phyloP scores from a whole-genome alignment of 2,329 filamentous ascomycete species.

The Neocatenulostroma microsporum region DNA sequence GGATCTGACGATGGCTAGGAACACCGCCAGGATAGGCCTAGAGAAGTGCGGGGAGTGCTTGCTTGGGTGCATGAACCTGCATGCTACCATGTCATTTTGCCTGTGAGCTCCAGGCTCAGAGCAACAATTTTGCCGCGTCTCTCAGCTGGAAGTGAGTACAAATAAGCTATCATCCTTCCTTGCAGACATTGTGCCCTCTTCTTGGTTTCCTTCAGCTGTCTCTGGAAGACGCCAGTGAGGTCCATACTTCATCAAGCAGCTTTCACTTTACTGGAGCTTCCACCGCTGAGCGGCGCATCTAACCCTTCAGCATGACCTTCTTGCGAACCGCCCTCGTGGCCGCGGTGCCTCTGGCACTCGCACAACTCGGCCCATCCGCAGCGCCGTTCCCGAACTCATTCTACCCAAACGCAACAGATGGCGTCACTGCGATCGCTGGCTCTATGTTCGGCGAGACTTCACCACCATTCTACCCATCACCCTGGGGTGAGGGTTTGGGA shows the following conservation, averaged over 20 bases:
- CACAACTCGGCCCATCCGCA: conserved; percentile 19
- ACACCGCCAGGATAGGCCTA: too few species aligned
- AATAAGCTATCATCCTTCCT: conserved; percentile 6
- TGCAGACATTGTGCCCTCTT: conserved; percentile 3
- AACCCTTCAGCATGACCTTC: conserved; percentile 16
- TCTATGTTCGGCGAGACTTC: conserved; percentile 35
- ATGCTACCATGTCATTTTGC: conserved; percentile 1
- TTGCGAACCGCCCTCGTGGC: conserved; percentile 21
- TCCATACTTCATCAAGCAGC: not conserved
- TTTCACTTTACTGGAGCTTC: not conserved
- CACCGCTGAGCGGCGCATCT: conserved; percentile 2
- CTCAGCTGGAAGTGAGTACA: conserved; percentile 5
- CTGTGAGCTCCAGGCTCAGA: conserved; percentile 1
- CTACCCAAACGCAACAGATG: conserved; percentile 20
- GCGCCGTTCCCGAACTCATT: conserved; percentile 21
- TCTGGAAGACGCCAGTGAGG: conserved; percentile 3
- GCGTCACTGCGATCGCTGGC: conserved; percentile 21
- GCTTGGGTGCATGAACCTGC: not conserved
- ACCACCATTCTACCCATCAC: conserved; percentile 72
- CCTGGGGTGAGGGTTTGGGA: conserved; percentile 71
- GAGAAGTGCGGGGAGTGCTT: conserved; percentile 4
- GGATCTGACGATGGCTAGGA: too few species aligned
- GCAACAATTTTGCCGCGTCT: not conserved
- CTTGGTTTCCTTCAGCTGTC: conserved; percentile 1
- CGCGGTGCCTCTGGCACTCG: conserved; percentile 23